Evolutionary conservation across 345 rosid species (phyloP).

Genomic region (Arabis alpina): DNA sequence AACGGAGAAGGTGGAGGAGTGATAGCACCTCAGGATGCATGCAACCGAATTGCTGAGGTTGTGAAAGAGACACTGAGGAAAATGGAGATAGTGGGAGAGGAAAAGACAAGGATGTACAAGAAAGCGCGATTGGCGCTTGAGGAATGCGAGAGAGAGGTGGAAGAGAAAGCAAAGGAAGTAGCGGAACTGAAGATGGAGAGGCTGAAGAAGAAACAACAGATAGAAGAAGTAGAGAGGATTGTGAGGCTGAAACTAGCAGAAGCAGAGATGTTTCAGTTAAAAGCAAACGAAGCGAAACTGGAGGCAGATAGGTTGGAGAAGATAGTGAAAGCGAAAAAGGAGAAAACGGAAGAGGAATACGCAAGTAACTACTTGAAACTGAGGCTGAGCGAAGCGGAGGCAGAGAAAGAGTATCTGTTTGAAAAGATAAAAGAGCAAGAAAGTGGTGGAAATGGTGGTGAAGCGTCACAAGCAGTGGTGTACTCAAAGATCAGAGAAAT

Average conservation of each 20-base stretch:
- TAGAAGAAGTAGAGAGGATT: slow-evolving; percentile 91
- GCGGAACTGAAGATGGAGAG: slow-evolving; percentile 76
- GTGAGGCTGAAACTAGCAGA: slow-evolving; percentile 95
- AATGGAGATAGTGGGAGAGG: slow-evolving; percentile 98
- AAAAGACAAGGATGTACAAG: slow-evolving; percentile 91
- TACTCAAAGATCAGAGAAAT: slow-evolving; percentile 69
- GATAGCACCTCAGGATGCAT: slow-evolving; percentile 95
- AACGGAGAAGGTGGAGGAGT: slow-evolving; percentile 78
- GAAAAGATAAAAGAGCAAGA: slow-evolving; percentile 94
- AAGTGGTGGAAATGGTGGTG: slow-evolving; percentile 72
- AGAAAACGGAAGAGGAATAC: slow-evolving; percentile 93
- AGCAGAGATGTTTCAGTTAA: slow-evolving; percentile 97
- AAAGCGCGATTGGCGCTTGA: slow-evolving; percentile 81
- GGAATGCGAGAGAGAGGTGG: slow-evolving; percentile 84
- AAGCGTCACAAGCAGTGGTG: slow-evolving; percentile 70
- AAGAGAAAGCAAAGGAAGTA: slow-evolving; percentile 89
- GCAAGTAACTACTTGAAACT: slow-evolving; percentile 84
- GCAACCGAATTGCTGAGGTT: slow-evolving; percentile 93
- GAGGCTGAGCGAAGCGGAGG: slow-evolving; percentile 95
- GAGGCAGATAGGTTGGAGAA: slow-evolving; percentile 92
- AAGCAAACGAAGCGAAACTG: slow-evolving; percentile 90
- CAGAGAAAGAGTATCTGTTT: slow-evolving; percentile 91
- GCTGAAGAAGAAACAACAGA: slow-evolving; percentile 78
- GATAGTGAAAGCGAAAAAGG: slow-evolving; percentile 85
- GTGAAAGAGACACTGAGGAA: slow-evolving; percentile 93